Base-by-base conservation (phyloP, 192 early-diverging fungal species). In the Coemansia sp. region DNA sequence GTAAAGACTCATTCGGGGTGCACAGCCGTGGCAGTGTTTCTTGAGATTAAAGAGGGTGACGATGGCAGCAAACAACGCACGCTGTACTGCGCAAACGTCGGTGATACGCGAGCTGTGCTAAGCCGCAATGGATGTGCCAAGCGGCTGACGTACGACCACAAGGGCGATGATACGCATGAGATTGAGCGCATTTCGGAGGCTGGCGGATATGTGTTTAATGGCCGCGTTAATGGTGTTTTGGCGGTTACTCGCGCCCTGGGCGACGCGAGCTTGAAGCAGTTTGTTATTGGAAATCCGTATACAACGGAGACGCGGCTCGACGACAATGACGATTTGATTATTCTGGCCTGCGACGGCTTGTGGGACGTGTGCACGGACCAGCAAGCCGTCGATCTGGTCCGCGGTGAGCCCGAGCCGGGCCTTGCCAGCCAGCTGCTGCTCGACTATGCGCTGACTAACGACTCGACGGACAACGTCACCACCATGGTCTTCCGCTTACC, bases 321-420 rank as follows among this genome's bases (percentile, higher is more conserved):
- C 1, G 78, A 84, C 9, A 71, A 84, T 19, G 95, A 98, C 75
- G 77, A 85, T 8, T 84, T 93, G 62, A 82, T 99, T 56, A 95
- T 99, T 62, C 74, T 99, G 52, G 97, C 97, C 9, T 99, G 97
- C 77, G 97, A 99, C 77, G 97, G 97, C 9, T 78, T 99, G 38
- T 98, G 97, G 97, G 97, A 99, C 81, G 95, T 96, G 10, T 97
- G 96, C 76, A 84, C 89, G 12, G 97, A 99, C 70, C 93, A 98
- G 74, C 85, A 90, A 49, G 97, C 96, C 0, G 87, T 95, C 2
- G 91, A 97, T 66, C 74, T 96, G 58, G 80, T 97, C 53, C 85
- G 87, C 76, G 87, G 87, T n/a, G 78, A 87, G 11, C 26, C 66
- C 12, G 89, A 93, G 65, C 93, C 94, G 17, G 87, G 90, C 54